phyloP scores from a whole-genome alignment of 2,329 filamentous ascomycete species.

The Cryoendolithus antarcticus region DNA sequence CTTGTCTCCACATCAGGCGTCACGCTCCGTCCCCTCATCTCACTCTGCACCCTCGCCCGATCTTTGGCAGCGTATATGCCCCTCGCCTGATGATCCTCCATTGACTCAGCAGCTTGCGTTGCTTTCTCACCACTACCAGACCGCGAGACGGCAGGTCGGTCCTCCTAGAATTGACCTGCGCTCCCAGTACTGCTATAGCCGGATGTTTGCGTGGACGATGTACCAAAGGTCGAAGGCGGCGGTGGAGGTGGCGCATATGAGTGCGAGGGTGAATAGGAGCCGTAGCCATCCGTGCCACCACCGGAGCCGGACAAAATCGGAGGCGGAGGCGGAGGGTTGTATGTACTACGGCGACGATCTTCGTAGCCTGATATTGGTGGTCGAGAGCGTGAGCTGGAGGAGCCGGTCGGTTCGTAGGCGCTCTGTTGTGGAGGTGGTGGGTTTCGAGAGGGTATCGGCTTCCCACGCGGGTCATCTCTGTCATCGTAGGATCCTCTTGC shows the following conservation, averaged over 20 bases:
- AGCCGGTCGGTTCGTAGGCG: constrained; percentile 9
- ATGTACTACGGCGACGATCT: constrained; percentile 14
- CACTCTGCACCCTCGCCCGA: no score
- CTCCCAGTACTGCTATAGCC: no score
- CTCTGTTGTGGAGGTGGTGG: constrained; percentile 5
- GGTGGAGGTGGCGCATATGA: no score
- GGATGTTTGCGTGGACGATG: no score
- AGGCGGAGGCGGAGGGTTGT: constrained; percentile 4
- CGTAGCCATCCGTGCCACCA: constrained; percentile 14
- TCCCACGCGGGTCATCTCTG: constrained; percentile 9
- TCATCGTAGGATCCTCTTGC: constrained; percentile 7
- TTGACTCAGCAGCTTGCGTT: background rate
- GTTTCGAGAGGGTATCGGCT: constrained; percentile 9
- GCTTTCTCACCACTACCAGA: background rate
- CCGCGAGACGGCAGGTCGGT: no score
- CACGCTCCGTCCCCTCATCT: no score
- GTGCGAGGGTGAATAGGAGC: constrained; percentile 1
- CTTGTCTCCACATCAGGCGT: no score
- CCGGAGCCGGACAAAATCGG: constrained; percentile 5
- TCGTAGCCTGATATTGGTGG: constrained; percentile 8
- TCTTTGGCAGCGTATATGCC: background rate
- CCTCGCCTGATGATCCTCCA: background rate
- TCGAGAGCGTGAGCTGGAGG: constrained; percentile 3
- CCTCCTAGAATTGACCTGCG: no score
- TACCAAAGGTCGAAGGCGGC: no score